Percentiles rank a stretch among this genome's conserved stretches.
Evolutionary conservation across 2,329 filamentous ascomycete species (phyloP).

Genomic region (Tolypocladium sp.): DNA sequence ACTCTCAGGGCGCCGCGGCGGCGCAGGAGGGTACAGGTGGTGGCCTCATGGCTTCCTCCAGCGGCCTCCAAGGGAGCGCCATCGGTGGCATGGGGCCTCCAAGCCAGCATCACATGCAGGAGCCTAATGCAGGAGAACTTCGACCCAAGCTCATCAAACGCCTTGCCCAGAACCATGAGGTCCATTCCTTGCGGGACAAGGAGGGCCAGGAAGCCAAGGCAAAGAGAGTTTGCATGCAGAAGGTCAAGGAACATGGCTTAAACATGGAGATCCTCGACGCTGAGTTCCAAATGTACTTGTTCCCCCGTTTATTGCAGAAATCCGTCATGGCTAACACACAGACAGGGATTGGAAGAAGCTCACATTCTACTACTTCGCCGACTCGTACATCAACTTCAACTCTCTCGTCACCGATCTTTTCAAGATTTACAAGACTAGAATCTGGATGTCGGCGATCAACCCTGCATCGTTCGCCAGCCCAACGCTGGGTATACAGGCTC

Average conservation of each 20-base stretch:
- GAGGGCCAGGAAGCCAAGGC: conserved; percentile 97
- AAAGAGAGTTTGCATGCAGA: conserved; percentile 92
- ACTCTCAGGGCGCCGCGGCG: conserved; percentile 67
- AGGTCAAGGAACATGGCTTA: conserved; percentile 86
- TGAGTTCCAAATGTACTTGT: conserved; percentile 90
- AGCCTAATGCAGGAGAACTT: conserved; percentile 63
- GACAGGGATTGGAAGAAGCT: conserved; percentile 95
- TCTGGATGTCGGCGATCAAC: conserved; percentile 99
- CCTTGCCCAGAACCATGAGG: conserved; percentile 83
- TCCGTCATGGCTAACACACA: conserved; percentile 3
- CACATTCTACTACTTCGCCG: conserved; percentile 98
- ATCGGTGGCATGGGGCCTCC: conserved; percentile 72
- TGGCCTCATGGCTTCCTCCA: conserved; percentile 55
- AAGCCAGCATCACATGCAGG: conserved; percentile 63
- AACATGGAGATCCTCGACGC: conserved; percentile 99
- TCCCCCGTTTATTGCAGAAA: background rate
- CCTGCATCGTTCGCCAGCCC: conserved; percentile 88
- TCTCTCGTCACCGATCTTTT: conserved; percentile 93
- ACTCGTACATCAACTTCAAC: conserved; percentile 98
- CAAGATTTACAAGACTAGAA: conserved; percentile 98
- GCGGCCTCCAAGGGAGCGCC: conserved; percentile 57
- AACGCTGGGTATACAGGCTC: conserved; percentile 60
- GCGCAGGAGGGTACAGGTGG: conserved; percentile 51
- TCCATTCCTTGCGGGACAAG: conserved; percentile 82
- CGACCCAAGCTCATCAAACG: conserved; percentile 97